Percentiles rank a stretch among this genome's conserved stretches.
Conservation (phyloP, 495 filamentous ascomycete species). For the Barbatosphaeria neglecta region DNA sequence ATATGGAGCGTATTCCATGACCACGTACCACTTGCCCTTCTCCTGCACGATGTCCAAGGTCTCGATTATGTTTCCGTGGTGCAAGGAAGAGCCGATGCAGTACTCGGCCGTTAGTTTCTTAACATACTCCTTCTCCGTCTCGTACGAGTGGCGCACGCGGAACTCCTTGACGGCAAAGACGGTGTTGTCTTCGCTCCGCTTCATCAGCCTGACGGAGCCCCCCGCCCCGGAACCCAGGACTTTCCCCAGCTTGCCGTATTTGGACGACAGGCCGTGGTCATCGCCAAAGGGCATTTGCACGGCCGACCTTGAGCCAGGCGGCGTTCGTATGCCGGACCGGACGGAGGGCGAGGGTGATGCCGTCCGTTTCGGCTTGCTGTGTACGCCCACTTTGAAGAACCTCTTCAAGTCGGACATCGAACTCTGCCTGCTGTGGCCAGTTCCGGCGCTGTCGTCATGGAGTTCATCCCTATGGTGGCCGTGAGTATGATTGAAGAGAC, state of each 20-base stretch:
- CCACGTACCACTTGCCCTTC: constrained; percentile 91
- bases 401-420: constrained; percentile 93
- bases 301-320: constrained; percentile 40
- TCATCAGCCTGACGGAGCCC: constrained; percentile 90
- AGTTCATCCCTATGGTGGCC: constrained; percentile 3
- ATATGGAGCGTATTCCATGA: constrained; percentile 98
- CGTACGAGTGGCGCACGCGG: constrained; percentile 81
- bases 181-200: constrained; percentile 74
- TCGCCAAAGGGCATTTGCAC: constrained; percentile 81
- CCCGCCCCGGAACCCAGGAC: constrained; percentile 91
- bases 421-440: constrained; percentile 47
- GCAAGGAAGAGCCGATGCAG: constrained; percentile 91
- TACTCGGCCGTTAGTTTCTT: constrained; percentile 99
- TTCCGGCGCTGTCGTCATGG: constrained; percentile 33
- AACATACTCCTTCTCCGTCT: constrained; percentile 86
- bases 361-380: constrained; percentile 53
- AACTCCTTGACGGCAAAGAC: constrained; percentile 99
- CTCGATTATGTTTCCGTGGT: constrained; percentile 98
- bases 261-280: constrained; percentile 79
- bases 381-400: constrained; percentile 66
- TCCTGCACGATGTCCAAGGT: constrained; percentile 95
- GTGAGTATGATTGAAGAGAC: constrained; percentile 22
- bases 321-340: constrained; percentile 44
- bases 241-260: constrained; percentile 90
- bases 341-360: constrained; percentile 46